These are phyloP conservation scores for Aspergillus novofumigatus DNA, from an alignment of 2,329 filamentous ascomycete species.

Conservation along the genomic window DNA sequence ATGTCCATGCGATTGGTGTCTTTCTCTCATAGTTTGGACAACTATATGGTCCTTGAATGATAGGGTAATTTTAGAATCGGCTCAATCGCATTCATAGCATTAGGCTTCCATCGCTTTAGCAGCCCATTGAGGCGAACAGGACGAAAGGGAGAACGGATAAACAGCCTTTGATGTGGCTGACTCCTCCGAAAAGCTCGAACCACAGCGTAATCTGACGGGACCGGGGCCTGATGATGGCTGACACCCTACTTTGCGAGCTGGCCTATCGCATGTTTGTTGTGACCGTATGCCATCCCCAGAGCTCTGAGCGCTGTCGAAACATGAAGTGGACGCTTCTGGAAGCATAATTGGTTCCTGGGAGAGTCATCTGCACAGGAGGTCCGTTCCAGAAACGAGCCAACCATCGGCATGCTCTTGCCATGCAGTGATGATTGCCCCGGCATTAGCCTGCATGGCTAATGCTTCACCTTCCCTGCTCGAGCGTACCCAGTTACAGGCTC, in stretches of 20 bases:
- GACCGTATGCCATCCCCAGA: background rate
- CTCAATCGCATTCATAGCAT: background rate
- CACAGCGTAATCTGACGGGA: background rate
- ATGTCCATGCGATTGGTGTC: background rate
- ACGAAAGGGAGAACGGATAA: background rate
- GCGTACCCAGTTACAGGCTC: conserved; percentile 8
- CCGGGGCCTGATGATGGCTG: conserved; percentile 3
- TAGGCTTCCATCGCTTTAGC: background rate
- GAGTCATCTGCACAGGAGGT: conserved; percentile 16
- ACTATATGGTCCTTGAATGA: background rate
- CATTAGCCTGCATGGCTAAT: conserved; percentile 13
- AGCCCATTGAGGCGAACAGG: background rate
- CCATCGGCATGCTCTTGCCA: conserved; percentile 10
- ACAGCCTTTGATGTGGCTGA: background rate
- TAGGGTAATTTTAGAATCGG: background rate
- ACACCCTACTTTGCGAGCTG: conserved; percentile 2
- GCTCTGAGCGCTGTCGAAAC: conserved; percentile 3
- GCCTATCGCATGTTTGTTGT: conserved; percentile 1
- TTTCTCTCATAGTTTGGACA: background rate
- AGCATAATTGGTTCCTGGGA: conserved; percentile 10
- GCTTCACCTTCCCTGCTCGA: conserved; percentile 10
- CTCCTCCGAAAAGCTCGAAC: background rate
- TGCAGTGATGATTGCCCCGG: conserved; percentile 19
- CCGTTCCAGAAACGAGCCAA: conserved; percentile 10
- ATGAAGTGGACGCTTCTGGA: conserved; percentile 7